These are phyloP conservation scores for Trichoderma brevicompactum DNA, from an alignment of 2,329 filamentous ascomycete genomes.

Conservation along the genomic window DNA sequence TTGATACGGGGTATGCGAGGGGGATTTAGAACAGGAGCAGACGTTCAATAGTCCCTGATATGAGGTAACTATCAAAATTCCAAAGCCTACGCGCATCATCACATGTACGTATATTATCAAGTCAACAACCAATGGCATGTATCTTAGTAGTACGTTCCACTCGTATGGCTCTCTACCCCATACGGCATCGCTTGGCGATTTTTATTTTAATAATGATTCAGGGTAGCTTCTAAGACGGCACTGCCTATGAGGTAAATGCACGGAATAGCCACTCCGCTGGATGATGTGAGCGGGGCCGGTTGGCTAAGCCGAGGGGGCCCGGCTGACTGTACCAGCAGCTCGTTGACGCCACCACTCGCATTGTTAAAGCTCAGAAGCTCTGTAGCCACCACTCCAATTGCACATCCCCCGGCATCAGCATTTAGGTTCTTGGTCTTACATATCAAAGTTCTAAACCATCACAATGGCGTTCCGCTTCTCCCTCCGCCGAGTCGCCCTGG, in stretches of 20 bases:
- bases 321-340: slow-evolving; percentile 26
- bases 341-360: slow-evolving; percentile 21
- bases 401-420: neutral
- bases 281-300: slow-evolving; percentile 12
- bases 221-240: neutral
- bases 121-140: no score
- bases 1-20: no score
- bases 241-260: neutral
- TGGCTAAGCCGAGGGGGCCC: slow-evolving; percentile 17
- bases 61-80: no score
- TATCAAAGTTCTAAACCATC: slow-evolving; percentile 9
- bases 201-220: neutral
- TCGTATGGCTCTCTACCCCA: no score
- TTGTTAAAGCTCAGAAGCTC: slow-evolving; percentile 1
- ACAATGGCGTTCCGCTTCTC: slow-evolving; percentile 46
- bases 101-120: no score
- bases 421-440: slow-evolving; percentile 1
- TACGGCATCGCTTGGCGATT: no score
- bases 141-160: no score
- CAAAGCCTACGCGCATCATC: no score
- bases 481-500: slow-evolving; percentile 41
- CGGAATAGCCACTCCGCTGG: neutral
- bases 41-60: no score
- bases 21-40: no score
- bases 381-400: slow-evolving; percentile 5